Evolutionary conservation across 148 eudicot species (phyloP), one percentile per base, ranked within the genome.

Genomic region (Rhododendron griersonianum): DNA sequence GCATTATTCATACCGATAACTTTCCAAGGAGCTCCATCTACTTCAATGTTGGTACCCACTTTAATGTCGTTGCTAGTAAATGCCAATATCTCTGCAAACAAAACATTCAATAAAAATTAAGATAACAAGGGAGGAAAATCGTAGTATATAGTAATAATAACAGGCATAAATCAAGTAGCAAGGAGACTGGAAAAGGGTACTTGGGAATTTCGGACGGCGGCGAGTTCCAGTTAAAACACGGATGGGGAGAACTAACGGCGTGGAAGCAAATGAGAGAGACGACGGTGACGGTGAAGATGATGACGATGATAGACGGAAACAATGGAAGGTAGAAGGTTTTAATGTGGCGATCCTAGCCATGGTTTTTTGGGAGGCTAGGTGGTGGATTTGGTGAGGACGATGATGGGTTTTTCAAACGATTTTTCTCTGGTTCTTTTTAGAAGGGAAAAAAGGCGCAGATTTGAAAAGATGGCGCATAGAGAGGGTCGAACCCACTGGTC

Each of bases 1-100:
- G 37, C 16, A 41, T 85, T 13, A 69, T 28, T 3, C 33, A 65
- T 90, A 95, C 99, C 99, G 77, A 96, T 82, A 80, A 96, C 95
- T 85, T 87, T 95, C 96, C 97, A 96, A 86, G 99, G 98, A 91
- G 93, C 87, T 81, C 98, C 98, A 88, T 96, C 99, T 4, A 96
- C 99, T 89, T 93, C 98, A 90, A 96, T 88, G 88, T 88, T 95
- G 85, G 88, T 63, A 78, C 99, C 99, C 9, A 96, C 99, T 84
- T 95, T 96, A 7, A 96, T 96, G 86, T 96, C 98, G 89, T 96
- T 96, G 86, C 99, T 95, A 28, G 94, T 91, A 80, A 90, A 86
- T 13, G 98, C 99, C 91, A 87, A 94, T 77, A 96, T 94, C 87
- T 59, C 99, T 96, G 93, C 86, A 85, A 83, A 67, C 48, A 76